Conservation (phyloP, 352 stramenopile genomes). For the Phytophthora syringae region DNA sequence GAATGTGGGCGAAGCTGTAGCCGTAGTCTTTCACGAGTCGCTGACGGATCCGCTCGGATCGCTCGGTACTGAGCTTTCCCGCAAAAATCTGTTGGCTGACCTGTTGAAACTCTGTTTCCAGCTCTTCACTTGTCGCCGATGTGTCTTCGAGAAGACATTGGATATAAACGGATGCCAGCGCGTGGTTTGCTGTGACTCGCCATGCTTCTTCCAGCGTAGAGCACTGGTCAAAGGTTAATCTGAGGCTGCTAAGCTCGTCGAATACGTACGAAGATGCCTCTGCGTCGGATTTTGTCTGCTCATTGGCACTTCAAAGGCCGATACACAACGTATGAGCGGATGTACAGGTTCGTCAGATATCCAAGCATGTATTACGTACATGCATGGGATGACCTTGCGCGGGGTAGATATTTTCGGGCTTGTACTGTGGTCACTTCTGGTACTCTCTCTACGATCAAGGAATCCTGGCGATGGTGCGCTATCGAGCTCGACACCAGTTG, state of each 20-base stretch:
- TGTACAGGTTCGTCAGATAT: not conserved
- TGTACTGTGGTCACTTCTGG: conserved; percentile 17
- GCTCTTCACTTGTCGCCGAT: not conserved
- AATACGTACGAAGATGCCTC: conserved; percentile 2
- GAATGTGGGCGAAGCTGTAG: conserved; percentile 56
- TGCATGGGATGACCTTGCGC: conserved; percentile 45
- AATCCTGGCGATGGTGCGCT: conserved; percentile 2
- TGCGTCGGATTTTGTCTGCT: conserved; percentile 5
- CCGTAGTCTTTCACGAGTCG: conserved; percentile 48
- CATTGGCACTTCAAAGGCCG: conserved; percentile 16
- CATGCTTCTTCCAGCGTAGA: conserved; percentile 51
- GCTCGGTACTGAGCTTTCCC: conserved; percentile 21
- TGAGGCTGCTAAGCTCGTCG: conserved; percentile 1
- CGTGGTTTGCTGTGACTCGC: conserved; percentile 56
- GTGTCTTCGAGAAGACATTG: conserved; percentile 7
- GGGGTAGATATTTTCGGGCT: conserved; percentile 26
- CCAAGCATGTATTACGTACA: conserved; percentile 21
- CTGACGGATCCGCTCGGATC: conserved; percentile 35
- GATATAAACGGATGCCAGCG: conserved; percentile 48
- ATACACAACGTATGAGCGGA: not conserved
- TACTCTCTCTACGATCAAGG: conserved; percentile 5
- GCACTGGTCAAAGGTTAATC: conserved; percentile 25
- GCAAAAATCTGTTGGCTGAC: conserved; percentile 26
- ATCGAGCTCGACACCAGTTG: conserved; percentile 4
- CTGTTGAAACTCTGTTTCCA: conserved; percentile 30